Evolutionary conservation across 2,329 filamentous ascomycete genomes (phyloP).

Genomic region (Nemania sp.): DNA sequence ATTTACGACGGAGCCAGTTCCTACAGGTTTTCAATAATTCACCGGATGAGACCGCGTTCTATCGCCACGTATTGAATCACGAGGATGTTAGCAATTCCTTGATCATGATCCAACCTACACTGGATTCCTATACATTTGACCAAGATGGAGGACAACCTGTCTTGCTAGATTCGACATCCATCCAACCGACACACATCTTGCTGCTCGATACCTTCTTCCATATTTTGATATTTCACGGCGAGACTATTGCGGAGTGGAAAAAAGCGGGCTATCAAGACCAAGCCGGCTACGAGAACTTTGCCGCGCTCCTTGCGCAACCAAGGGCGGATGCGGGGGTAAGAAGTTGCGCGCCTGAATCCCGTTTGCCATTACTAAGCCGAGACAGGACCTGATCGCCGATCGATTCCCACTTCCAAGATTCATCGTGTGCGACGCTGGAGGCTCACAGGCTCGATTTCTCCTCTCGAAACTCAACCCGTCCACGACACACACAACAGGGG

Average conservation of each 20-base stretch:
- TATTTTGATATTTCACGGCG: conserved; percentile 98
- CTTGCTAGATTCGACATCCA: conserved; percentile 93
- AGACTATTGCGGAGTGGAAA: conserved; percentile 96
- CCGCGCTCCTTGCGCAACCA: conserved; percentile 81
- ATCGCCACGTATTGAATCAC: conserved; percentile 93
- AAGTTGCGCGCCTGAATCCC: not conserved
- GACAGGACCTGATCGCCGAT: conserved; percentile 90
- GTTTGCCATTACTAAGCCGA: conserved; percentile 16
- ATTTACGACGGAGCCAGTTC: conserved; percentile 94
- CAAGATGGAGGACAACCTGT: conserved; percentile 92
- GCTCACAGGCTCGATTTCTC: conserved; percentile 95
- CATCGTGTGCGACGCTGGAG: conserved; percentile 98
- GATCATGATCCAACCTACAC: conserved; percentile 97
- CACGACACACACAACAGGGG: conserved; percentile 91
- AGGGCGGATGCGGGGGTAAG: conserved; percentile 94
- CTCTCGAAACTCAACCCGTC: conserved; percentile 97
- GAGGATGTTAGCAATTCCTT: conserved; percentile 96
- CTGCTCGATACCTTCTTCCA: conserved; percentile 99
- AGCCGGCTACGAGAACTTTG: conserved; percentile 97
- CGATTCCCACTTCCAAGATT: conserved; percentile 98
- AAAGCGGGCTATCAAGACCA: conserved; percentile 98
- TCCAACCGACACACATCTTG: conserved; percentile 90
- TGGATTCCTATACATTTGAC: conserved; percentile 97
- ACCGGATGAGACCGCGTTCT: conserved; percentile 98
- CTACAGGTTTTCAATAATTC: conserved; percentile 99